Base-by-base conservation (phyloP, 495 filamentous ascomycete genomes). In the Usnea hakonensis region DNA sequence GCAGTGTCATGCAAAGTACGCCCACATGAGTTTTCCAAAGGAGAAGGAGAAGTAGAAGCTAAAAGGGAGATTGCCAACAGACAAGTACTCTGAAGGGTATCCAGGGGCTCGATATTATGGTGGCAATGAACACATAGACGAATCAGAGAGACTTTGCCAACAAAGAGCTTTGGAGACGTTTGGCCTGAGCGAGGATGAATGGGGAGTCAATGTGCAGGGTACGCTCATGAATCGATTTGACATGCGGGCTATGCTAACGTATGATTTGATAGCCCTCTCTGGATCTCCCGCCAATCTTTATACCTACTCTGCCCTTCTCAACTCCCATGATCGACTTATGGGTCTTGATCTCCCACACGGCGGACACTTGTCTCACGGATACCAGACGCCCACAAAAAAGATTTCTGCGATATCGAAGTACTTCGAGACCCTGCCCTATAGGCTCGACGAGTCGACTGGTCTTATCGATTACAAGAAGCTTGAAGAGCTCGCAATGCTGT, bases 41-140 rank as follows among this genome's bases (percentile, higher is more conserved):
- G 43, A 48, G 53, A 1, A 35, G 61, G 43, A 48, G 53, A 32
- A 44, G 0, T 36, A 64, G 71, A 57, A 67, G 44, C 62, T 57
- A 36, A 67, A 37, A 58, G 53, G 60, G 41, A 41, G 19, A 35
- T 46, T 55, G 59, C 21, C 30, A 26, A n/a, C 71, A 93, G 90
- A 98, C 70, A 98, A 98, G 74, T 98, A 98, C 78, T 97, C 95
- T 9, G 94, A 98, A 75, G 94, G 94, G 44, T 98, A 98, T 68
- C 94, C 94, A 54, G 95, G 94, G 55, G 95, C 93, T 48, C 77
- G 94, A 71, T 98, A 98, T 75, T 98, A 98, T 71, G 94, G 94
- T 44, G 94, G 94, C 66, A 98, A 98, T 69, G 90, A 96, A 73
- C 86, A 87, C 73, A 97, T 97, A 69, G 94, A 98, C 68, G 83